Base-by-base conservation (phyloP, 108 stramenopile species). In the Fragilariopsis cylindrus region DNA sequence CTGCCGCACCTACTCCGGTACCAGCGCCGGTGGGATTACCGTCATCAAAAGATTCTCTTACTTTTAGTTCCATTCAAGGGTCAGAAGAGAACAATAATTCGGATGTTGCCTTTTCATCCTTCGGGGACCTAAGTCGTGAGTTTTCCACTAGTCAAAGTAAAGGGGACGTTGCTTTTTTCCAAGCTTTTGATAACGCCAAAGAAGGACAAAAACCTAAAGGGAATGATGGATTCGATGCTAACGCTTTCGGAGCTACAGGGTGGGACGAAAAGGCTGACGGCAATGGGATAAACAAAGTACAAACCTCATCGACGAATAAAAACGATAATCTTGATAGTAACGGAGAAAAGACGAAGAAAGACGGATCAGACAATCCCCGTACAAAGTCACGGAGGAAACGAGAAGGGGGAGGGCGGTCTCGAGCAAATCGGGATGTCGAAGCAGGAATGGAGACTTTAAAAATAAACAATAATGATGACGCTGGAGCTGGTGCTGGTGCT, bases 61-160 rank as follows among this genome's bases (percentile, higher is more conserved):
- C 48, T 19, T 73, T 73, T 62, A 63, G 47, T 57, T 65, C 78
- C 4, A 60, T 73, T 8, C 72, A 74, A 52, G 69, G 60, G n/a
- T 45, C 58, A 43, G 76, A 63, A 48, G 76, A 49, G 13, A 62
- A 70, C 43, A 43, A 19, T 13, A 49, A 5, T 41, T 43, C 52
- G 15, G 73, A 74, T 64, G 46, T 43, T 46, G 77, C 71, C 39
- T 78, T 72, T 67, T 60, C 48, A 9, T 65, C 47, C 6, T 77
- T 77, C 57, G 76, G 76, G 7, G 70, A 70, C 56, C 46, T 77
- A 70, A 71, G 71, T 70, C 60, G 76, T 77, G 7, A 45, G 76
- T 71, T n/a, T 41, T 43, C 42, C n/a, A 13, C 30, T 3, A 48
- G 30, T 65, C 42, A 39, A 13, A 41, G 58, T 5, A 73, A 73